phyloP scores from a whole-genome alignment of 768 basidiomycete genomes.

The Kondoa malvinella region DNA sequence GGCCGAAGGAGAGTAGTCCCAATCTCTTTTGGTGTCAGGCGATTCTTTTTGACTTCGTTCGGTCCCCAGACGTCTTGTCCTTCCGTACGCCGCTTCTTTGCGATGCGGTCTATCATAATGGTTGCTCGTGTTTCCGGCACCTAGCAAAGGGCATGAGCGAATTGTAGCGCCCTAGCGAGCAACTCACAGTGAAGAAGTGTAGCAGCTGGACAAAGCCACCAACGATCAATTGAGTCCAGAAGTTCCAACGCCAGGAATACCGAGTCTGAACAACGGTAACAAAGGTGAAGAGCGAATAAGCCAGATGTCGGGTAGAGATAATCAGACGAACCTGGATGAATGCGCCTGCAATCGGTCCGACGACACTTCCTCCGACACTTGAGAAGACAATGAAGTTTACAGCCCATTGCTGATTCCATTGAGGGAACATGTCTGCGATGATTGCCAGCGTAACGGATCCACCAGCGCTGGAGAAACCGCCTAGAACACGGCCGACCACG shows the following conservation, averaged over 20 bases:
- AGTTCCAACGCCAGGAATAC: slow-evolving; percentile 9
- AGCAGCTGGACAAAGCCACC: slow-evolving; percentile 26
- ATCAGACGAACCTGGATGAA: slow-evolving; percentile 30
- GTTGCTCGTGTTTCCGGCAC: slow-evolving; percentile 29
- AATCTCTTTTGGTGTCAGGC: not conserved
- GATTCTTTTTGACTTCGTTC: slow-evolving; percentile 20
- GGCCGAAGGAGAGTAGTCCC: slow-evolving; percentile 14
- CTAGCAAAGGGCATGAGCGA: too few relatives aligned
- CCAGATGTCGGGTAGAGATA: too few relatives aligned
- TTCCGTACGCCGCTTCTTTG: slow-evolving; percentile 8
- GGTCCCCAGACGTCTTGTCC: slow-evolving; percentile 27
- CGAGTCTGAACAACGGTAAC: not conserved
- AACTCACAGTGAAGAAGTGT: slow-evolving; percentile 28
- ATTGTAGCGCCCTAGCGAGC: too few relatives aligned
- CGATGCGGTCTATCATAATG: slow-evolving; percentile 13
- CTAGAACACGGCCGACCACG: slow-evolving; percentile 26
- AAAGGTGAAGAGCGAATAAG: too few relatives aligned
- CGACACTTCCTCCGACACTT: slow-evolving; percentile 32
- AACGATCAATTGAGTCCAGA: slow-evolving; percentile 29
- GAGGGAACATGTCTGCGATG: slow-evolving; percentile 29
- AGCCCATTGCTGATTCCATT: slow-evolving; percentile 27
- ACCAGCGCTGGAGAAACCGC: slow-evolving; percentile 29
- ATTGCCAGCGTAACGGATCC: slow-evolving; percentile 10
- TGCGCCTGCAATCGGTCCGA: slow-evolving; percentile 66
- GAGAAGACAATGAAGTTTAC: slow-evolving; percentile 29